These are phyloP conservation scores for Zygotorulaspora sp. DNA, from an alignment of 805 yeast genomes.

Conservation along the genomic window DNA sequence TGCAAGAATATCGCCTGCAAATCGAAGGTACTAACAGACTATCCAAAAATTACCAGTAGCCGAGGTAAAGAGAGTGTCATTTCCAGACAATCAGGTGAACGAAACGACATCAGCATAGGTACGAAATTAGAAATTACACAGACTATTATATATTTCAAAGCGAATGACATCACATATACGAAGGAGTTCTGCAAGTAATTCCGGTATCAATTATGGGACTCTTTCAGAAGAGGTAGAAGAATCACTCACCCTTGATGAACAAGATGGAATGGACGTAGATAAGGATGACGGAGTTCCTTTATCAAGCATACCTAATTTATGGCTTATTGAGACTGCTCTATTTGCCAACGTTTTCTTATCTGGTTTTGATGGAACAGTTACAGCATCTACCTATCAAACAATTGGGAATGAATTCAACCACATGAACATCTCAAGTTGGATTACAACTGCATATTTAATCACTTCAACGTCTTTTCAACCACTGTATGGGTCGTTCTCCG, in stretches of 20 bases:
- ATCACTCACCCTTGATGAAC: neutral
- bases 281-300: slow-evolving; percentile 14
- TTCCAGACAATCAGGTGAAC: no score
- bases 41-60: no score
- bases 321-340: slow-evolving; percentile 36
- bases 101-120: no score
- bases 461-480: slow-evolving; percentile 43
- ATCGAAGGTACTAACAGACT: no score
- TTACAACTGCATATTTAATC: slow-evolving; percentile 40
- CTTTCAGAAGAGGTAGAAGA: neutral
- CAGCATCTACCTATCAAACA: slow-evolving; percentile 45
- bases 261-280: slow-evolving; percentile 1
- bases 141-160: no score
- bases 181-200: neutral
- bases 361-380: slow-evolving; percentile 47
- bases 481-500: slow-evolving; percentile 39
- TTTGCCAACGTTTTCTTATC: slow-evolving; percentile 41
- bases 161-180: no score
- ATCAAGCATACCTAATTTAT: slow-evolving; percentile 22
- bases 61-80: no score
- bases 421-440: slow-evolving; percentile 39
- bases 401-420: slow-evolving; percentile 42
- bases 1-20: no score
- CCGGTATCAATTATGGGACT: neutral
- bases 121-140: no score